A percentile compares a stretch with the other conserved stretches of the same genome.
Conservation (phyloP, 2,329 filamentous ascomycete genomes). For the Trichoderma afroharzianum region DNA sequence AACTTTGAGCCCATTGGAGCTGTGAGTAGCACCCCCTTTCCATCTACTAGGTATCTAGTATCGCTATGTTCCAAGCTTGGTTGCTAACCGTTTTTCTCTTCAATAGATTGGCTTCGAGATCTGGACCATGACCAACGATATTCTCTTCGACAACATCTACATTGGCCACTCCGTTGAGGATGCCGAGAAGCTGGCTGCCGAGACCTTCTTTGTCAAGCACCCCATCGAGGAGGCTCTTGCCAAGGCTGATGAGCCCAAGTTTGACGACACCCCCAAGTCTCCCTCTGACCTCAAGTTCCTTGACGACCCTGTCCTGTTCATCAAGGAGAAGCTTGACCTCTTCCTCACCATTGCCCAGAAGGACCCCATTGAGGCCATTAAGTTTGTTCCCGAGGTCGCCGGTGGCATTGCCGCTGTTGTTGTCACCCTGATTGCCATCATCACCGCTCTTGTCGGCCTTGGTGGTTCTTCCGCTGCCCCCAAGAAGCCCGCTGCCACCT, state of each 20-base stretch:
- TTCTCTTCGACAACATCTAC: conserved; percentile 99
- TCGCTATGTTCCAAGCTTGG: background rate
- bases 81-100: background rate
- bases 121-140: conserved; percentile 99
- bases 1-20: conserved; percentile 98
- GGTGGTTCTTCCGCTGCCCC: conserved; percentile 64
- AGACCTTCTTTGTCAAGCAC: conserved; percentile 89
- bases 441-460: conserved; percentile 63
- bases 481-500: conserved; percentile 66
- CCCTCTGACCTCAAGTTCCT: conserved; percentile 79
- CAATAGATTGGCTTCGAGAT: conserved; percentile 91
- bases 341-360: conserved; percentile 81
- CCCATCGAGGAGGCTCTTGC: conserved; percentile 76
- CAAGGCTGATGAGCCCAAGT: conserved; percentile 75
- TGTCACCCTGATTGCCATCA: conserved; percentile 65
- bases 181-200: conserved; percentile 79
- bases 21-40: conserved; percentile 54
- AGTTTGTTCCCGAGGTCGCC: conserved; percentile 88
- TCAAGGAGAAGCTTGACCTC: conserved; percentile 89
- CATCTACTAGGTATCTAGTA: background rate
- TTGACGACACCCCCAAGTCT: conserved; percentile 59
- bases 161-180: conserved; percentile 95
- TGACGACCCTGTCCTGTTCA: conserved; percentile 82
- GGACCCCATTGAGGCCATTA: conserved; percentile 79
- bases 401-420: conserved; percentile 70